phyloP scores from a whole-genome alignment of 805 yeast genomes.

The Zygotorulaspora florentina region DNA sequence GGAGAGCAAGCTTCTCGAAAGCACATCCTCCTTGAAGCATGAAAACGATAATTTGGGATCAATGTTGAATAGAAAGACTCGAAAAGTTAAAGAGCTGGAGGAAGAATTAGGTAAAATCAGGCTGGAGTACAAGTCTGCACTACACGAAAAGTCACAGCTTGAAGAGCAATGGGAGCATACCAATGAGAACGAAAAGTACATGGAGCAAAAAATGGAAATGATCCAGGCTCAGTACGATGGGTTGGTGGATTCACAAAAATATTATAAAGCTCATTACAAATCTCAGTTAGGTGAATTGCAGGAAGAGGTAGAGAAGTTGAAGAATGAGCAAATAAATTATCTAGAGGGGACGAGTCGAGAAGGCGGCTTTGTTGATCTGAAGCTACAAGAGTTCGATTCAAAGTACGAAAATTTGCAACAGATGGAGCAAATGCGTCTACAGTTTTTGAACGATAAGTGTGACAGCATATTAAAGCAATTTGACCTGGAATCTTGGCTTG shows the following conservation, averaged over 20 bases:
- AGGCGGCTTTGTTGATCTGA: conserved; percentile 3
- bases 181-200: conserved; percentile 10
- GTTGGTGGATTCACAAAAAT: conserved; percentile 23
- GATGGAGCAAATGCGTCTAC: conserved; percentile 9
- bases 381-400: conserved; percentile 8
- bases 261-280: conserved; percentile 23
- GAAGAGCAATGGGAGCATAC: conserved; percentile 7
- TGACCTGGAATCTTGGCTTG: conserved; percentile 19
- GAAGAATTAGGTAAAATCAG: conserved; percentile 28
- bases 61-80: conserved; percentile 62
- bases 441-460: conserved; percentile 9
- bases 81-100: conserved; percentile 65
- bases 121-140: conserved; percentile 1
- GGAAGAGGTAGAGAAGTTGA: conserved; percentile 10
- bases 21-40: conserved; percentile 61
- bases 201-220: conserved; percentile 18
- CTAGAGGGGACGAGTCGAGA: conserved; percentile 7
- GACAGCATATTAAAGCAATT: conserved; percentile 11
- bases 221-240: conserved; percentile 25
- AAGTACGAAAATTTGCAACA: conserved; percentile 12
- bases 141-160: conserved; percentile 7
- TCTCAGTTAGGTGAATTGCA: conserved; percentile 17
- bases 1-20: conserved; percentile 47
- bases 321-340: conserved; percentile 7
- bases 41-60: conserved; percentile 73